These are phyloP conservation scores for Suhomyces canberraensis DNA, from an alignment of 805 yeast genomes.

Conservation along the genomic window DNA sequence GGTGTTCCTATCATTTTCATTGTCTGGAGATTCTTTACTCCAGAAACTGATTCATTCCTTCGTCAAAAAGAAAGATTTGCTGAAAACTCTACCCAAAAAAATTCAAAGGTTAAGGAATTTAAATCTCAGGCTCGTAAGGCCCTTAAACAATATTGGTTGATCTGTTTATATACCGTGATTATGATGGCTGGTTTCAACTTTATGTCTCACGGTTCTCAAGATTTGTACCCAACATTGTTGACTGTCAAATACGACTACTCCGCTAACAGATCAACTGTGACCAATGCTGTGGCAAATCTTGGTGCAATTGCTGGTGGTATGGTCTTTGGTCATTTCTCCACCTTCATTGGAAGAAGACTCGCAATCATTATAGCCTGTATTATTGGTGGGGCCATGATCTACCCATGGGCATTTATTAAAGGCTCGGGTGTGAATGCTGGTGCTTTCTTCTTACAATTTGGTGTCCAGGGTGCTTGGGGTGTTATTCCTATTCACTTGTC, in stretches of 20 bases:
- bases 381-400: constrained; percentile 38
- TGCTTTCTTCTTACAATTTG: constrained; percentile 58
- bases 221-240: constrained; percentile 40
- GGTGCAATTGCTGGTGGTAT: constrained; percentile 43
- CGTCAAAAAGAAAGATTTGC: constrained; percentile 27
- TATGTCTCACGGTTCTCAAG: constrained; percentile 42
- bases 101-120: constrained; percentile 8
- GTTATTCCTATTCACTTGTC: constrained; percentile 60
- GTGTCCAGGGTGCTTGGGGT: constrained; percentile 72
- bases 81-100: constrained; percentile 10
- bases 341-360: constrained; percentile 36
- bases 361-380: constrained; percentile 30
- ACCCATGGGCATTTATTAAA: constrained; percentile 36
- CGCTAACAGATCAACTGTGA: constrained; percentile 33
- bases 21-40: constrained; percentile 53
- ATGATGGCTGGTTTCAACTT: constrained; percentile 42
- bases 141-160: constrained; percentile 55
- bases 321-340: constrained; percentile 43
- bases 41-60: constrained; percentile 59
- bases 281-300: constrained; percentile 39
- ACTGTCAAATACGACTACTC: constrained; percentile 32
- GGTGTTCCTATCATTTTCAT: constrained; percentile 61
- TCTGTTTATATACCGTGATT: constrained; percentile 53
- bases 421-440: constrained; percentile 51
- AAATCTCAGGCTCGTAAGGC: constrained; percentile 18